Conservation (phyloP, 805 yeast genomes). For the Starmerella floricola region DNA sequence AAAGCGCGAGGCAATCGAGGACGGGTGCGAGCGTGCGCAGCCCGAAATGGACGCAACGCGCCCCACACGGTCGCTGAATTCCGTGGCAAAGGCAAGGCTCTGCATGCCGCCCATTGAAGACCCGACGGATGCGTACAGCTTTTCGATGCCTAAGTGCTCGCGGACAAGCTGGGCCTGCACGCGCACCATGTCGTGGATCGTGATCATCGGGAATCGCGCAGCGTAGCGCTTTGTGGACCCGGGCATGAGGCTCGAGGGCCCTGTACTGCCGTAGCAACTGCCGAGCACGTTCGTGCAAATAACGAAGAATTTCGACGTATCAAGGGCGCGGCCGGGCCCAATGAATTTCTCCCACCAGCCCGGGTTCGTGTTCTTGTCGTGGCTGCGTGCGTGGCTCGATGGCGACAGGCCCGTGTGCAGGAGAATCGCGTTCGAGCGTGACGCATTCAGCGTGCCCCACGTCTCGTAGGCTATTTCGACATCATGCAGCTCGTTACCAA, state of each 20-base stretch:
- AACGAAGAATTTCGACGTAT: constrained; percentile 68
- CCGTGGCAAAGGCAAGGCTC: constrained; percentile 73
- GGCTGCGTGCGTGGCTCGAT: constrained; percentile 85
- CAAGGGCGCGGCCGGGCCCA: constrained; percentile 67
- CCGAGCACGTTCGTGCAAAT: constrained; percentile 88
- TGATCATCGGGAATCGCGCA: constrained; percentile 74
- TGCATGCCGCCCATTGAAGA: constrained; percentile 99
- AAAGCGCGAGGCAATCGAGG: constrained; percentile 85
- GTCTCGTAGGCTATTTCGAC: constrained; percentile 83
- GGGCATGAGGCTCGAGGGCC: constrained; percentile 75
- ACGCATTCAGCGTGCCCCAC: constrained; percentile 66
- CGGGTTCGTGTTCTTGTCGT: constrained; percentile 47
- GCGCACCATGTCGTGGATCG: constrained; percentile 81
- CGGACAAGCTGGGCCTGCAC: constrained; percentile 65
- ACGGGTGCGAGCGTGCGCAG: constrained; percentile 89
- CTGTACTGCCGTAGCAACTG: constrained; percentile 91
- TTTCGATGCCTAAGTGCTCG: constrained; percentile 49
- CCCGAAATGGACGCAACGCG: constrained; percentile 75
- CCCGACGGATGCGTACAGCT: constrained; percentile 70
- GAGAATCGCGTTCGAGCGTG: constrained; percentile 58
- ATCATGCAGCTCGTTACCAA: constrained; percentile 65
- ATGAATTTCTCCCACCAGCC: constrained; percentile 98
- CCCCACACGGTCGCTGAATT: constrained; percentile 63
- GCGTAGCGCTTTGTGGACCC: constrained; percentile 57
- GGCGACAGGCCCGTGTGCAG: constrained; percentile 89